Percentiles rank a stretch among this genome's conserved stretches.
phyloP scores from a whole-genome alignment of 23 red algal species.

The Gracilaria vermiculophylla region DNA sequence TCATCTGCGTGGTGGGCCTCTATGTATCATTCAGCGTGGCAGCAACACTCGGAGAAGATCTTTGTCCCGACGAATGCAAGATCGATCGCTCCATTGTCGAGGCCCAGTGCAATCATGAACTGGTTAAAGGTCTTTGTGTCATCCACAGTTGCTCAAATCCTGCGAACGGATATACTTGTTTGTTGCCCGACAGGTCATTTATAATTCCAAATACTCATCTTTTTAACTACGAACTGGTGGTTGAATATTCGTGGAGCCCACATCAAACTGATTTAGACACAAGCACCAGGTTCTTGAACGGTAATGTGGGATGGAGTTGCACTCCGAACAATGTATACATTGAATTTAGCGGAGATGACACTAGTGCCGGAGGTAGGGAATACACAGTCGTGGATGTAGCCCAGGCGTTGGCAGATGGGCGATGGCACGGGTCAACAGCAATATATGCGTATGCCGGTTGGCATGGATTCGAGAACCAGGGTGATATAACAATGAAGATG shows the following conservation, averaged over 20 bases:
- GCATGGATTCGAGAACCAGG: background rate
- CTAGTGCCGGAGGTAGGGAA: background rate
- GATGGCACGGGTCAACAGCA: background rate
- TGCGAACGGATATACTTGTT: background rate
- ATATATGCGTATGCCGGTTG: background rate
- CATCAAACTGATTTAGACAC: background rate
- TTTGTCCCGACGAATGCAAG: background rate
- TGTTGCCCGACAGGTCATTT: background rate
- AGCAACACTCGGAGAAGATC: background rate
- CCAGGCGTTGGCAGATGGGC: background rate
- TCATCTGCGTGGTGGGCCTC: too few species aligned
- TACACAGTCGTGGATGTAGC: background rate
- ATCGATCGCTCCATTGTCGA: background rate
- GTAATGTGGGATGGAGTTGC: constrained; percentile 1
- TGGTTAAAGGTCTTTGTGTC: background rate
- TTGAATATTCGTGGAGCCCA: background rate
- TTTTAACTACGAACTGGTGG: background rate
- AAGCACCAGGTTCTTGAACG: background rate
- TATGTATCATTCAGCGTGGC: background rate
- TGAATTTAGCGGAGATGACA: background rate
- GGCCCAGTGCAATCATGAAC: background rate
- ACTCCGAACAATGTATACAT: background rate
- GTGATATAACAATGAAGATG: background rate
- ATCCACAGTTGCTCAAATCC: background rate
- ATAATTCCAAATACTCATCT: background rate